phyloP scores from a whole-genome alignment of 192 early-diverging fungal species.

The Backusella australiensis region DNA sequence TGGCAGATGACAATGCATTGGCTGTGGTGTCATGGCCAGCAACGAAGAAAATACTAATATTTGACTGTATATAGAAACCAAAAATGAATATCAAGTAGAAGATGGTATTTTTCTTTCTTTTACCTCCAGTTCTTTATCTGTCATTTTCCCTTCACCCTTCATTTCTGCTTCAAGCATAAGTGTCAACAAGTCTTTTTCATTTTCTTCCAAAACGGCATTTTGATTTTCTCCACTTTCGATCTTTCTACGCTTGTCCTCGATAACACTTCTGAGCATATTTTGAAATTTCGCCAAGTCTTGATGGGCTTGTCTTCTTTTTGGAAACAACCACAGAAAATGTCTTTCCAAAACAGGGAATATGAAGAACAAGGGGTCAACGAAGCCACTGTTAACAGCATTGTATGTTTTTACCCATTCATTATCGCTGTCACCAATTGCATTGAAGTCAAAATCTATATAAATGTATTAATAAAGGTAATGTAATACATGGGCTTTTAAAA shows the following conservation, averaged over 20 bases:
- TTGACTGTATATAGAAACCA: neutral
- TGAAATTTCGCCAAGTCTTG: neutral
- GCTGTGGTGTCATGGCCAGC: constrained; percentile 61
- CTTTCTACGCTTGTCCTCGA: constrained; percentile 17
- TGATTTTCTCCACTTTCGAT: neutral
- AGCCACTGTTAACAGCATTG: neutral
- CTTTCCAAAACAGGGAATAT: neutral
- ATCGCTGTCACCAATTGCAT: neutral
- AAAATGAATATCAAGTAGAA: too few relatives aligned
- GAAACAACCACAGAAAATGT: neutral
- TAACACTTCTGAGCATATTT: neutral
- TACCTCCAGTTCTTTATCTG: neutral
- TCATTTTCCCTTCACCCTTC: neutral
- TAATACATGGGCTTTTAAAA: neutral
- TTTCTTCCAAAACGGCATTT: neutral
- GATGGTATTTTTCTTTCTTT: neutral
- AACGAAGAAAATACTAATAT: constrained; percentile 47
- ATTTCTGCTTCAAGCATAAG: constrained; percentile 21
- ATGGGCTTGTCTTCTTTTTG: neutral
- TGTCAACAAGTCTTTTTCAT: constrained; percentile 20
- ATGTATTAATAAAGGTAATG: neutral
- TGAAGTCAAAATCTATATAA: neutral
- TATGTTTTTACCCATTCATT: neutral
- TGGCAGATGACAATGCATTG: constrained; percentile 45
- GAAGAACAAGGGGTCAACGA: neutral